These are phyloP conservation scores for Trichoderma sp. DNA, from an alignment of 2,329 filamentous ascomycete genomes.

Conservation along the genomic window DNA sequence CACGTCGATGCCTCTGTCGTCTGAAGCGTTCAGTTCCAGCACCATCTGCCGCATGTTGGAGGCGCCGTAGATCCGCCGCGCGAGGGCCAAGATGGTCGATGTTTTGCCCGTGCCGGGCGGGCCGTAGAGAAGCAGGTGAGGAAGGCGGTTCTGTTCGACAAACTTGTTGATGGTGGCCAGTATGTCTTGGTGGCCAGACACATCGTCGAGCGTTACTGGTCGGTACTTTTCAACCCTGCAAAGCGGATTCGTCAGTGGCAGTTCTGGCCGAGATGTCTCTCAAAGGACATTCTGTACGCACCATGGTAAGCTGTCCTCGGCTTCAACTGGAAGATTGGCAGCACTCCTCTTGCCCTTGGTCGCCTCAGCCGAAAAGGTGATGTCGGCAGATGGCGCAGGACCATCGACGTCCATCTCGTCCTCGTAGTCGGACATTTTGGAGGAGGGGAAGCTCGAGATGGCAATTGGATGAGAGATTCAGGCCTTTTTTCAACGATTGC, in stretches of 20 bases:
- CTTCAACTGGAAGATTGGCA: constrained; percentile 90
- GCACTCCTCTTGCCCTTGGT: constrained; percentile 90
- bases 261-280: neutral
- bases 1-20: constrained; percentile 96
- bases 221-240: constrained; percentile 94
- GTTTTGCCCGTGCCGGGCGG: constrained; percentile 98
- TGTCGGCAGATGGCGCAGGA: constrained; percentile 51
- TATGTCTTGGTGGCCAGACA: constrained; percentile 96
- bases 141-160: constrained; percentile 88
- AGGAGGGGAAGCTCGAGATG: neutral
- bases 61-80: constrained; percentile 86
- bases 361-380: constrained; percentile 73
- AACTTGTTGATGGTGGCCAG: constrained; percentile 98
- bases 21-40: constrained; percentile 93
- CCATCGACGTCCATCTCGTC: constrained; percentile 66
- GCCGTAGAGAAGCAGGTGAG: constrained; percentile 94
- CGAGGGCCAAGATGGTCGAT: constrained; percentile 91
- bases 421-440: constrained; percentile 61
- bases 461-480: neutral
- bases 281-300: constrained; percentile 44
- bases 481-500: neutral
- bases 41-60: constrained; percentile 99
- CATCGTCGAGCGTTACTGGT: constrained; percentile 84
- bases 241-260: neutral
- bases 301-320: constrained; percentile 94